Evolutionary conservation across 1,284 basidiomycete species (phyloP).

Genomic region (Heimioporus retisporus): DNA sequence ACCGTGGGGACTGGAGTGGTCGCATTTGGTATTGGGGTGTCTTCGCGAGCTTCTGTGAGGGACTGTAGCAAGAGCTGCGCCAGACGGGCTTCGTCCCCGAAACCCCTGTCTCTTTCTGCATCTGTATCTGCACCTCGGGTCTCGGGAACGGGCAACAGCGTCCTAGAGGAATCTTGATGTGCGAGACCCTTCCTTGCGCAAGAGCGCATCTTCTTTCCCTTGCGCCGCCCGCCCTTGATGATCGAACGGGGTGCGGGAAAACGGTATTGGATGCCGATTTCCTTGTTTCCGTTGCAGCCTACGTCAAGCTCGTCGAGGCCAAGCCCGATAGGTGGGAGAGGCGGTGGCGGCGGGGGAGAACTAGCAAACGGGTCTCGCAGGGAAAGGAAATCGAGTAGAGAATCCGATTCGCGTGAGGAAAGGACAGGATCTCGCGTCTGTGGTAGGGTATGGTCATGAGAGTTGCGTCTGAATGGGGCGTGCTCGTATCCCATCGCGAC

Average conservation of each 20-base stretch:
- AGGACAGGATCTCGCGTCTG: conserved; percentile 33
- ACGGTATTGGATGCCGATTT: conserved; percentile 41
- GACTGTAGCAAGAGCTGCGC: conserved; percentile 44
- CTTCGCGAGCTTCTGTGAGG: conserved; percentile 27
- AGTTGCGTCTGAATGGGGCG: conserved; percentile 1
- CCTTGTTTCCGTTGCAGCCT: conserved; percentile 34
- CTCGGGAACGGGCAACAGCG: conserved; percentile 36
- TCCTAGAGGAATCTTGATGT: conserved; percentile 41
- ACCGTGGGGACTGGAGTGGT: conserved; percentile 15
- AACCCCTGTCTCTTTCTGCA: conserved; percentile 28
- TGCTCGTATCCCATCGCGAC: conserved; percentile 8
- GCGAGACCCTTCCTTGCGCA: conserved; percentile 32
- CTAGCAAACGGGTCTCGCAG: conserved; percentile 46
- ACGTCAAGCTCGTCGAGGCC: conserved; percentile 41
- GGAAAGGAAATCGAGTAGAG: conserved; percentile 44
- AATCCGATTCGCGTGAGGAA: conserved; percentile 37
- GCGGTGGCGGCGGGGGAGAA: conserved; percentile 42
- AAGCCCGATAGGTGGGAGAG: conserved; percentile 37
- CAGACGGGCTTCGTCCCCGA: conserved; percentile 41
- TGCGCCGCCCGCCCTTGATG: conserved; percentile 32
- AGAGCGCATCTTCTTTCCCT: conserved; percentile 25
- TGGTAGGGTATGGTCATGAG: conserved; percentile 1
- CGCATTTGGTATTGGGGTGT: not conserved
- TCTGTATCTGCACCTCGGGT: conserved; percentile 27
- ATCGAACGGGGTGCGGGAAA: conserved; percentile 44